Evolutionary conservation across 441 rosid species (phyloP).

Genomic region (Omphalea diandra): DNA sequence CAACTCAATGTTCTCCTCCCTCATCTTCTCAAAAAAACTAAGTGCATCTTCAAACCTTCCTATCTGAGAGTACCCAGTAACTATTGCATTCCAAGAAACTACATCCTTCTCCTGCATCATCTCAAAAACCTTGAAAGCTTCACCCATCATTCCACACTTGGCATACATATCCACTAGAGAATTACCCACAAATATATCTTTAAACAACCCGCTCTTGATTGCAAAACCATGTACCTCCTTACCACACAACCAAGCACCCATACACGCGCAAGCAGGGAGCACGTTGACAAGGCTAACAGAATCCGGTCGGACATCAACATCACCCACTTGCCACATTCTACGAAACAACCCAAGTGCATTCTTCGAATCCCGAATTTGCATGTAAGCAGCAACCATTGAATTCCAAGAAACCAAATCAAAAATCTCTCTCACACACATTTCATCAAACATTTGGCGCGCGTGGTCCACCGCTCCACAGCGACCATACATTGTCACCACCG

Average conservation of each 20-base stretch:
- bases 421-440: constrained; percentile 44
- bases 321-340: constrained; percentile 41
- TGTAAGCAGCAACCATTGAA: constrained; percentile 58
- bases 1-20: constrained; percentile 48
- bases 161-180: constrained; percentile 88
- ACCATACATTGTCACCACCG: constrained; percentile 62
- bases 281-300: constrained; percentile 69
- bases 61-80: constrained; percentile 69
- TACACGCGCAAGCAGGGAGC: constrained; percentile 63
- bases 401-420: constrained; percentile 84
- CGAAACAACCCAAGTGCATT: constrained; percentile 49
- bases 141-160: constrained; percentile 66
- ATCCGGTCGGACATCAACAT: constrained; percentile 42
- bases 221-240: constrained; percentile 65
- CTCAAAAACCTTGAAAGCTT: constrained; percentile 55
- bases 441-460: constrained; percentile 73
- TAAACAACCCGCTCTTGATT: constrained; percentile 43
- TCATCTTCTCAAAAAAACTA: constrained; percentile 60
- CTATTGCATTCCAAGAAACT: constrained; percentile 95
- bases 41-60: constrained; percentile 71
- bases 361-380: constrained; percentile 46
- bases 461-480: constrained; percentile 49
- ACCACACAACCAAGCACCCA: constrained; percentile 47
- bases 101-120: constrained; percentile 65
- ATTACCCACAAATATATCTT: constrained; percentile 67